Base-by-base conservation (phyloP, 352 stramenopile genomes). In the Elongisporangium senticosum region DNA sequence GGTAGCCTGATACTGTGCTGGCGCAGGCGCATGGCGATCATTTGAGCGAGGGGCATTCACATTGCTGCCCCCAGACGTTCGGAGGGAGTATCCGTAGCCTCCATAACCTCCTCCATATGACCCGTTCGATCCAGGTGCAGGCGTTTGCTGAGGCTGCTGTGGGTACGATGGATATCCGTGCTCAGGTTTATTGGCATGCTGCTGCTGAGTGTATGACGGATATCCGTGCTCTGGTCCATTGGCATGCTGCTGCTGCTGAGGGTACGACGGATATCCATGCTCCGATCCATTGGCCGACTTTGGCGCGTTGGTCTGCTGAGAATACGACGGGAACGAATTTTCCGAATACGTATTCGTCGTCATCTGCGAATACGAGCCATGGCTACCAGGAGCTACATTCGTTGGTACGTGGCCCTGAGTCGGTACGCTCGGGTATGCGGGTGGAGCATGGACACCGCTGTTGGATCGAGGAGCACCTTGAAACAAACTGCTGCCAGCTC, bases 401-500 rank as follows among this genome's bases (percentile, higher is more conserved):
- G 33, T 43, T 17, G 8, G 33, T 43, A 17, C 33, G 7, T 15
- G 33, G 11, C 10, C 33, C 13, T 43, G 33, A 43, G 33, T 17
- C 17, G 33, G 33, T 17, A 56, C 58, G 26, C 54, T 71, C 23
- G 68, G 65, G 43, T 79, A 82, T 54, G 26, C 68, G 65, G 68
- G 47, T n/a, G 59, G 54, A 15, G 56, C 53, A 13, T 57, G 68
- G 6, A 59, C 64, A 28, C 71, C 72, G 40, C 28, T 64, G 20
- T 58, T 68, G 11, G 64, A 62, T 20, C 63, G 63, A 48, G 63
- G 63, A 13, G 61, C 68, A 20, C 73, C 73, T 26, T 64, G 73
- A 56, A 83, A 83, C 19, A 83, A 51, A 40, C 61, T 65, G 23
- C 62, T 62, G 11, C 60, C 71, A 7, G 57, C 63, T 48, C 58